Percentiles rank a stretch among this genome's conserved stretches.
phyloP scores from a whole-genome alignment of 108 stramenopile species.

The Pseudonitzschia pungens region DNA sequence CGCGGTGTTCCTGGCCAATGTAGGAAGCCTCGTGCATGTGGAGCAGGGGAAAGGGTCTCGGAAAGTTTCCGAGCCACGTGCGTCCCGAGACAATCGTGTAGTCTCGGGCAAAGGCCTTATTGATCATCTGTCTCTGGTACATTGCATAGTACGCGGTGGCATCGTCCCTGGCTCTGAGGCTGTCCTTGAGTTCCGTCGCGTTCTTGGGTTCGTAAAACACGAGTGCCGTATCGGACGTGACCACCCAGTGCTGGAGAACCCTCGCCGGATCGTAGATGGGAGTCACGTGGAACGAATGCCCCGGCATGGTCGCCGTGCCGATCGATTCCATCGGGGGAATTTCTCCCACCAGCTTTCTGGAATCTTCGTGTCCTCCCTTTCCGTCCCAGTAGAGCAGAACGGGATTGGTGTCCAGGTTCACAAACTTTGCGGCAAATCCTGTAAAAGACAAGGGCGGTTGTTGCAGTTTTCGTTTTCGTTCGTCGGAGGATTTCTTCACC shows the following conservation, averaged over 20 bases:
- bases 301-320: slow-evolving; percentile 77
- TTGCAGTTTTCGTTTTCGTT: slow-evolving; percentile 21
- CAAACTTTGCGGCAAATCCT: slow-evolving; percentile 83
- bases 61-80: slow-evolving; percentile 74
- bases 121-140: slow-evolving; percentile 63
- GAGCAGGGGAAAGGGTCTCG: slow-evolving; percentile 62
- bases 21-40: slow-evolving; percentile 64
- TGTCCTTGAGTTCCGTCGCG: slow-evolving; percentile 35
- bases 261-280: slow-evolving; percentile 63
- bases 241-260: slow-evolving; percentile 60
- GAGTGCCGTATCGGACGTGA: slow-evolving; percentile 72
- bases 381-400: slow-evolving; percentile 82
- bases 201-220: slow-evolving; percentile 70
- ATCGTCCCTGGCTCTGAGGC: slow-evolving; percentile 24
- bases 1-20: slow-evolving; percentile 65
- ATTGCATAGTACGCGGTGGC: slow-evolving; percentile 16
- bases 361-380: slow-evolving; percentile 50
- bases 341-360: slow-evolving; percentile 53
- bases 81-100: slow-evolving; percentile 62
- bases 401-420: slow-evolving; percentile 66
- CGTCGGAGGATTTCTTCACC: slow-evolving; percentile 25
- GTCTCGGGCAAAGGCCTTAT: slow-evolving; percentile 63
- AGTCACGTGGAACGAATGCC: slow-evolving; percentile 71
- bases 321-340: slow-evolving; percentile 77
- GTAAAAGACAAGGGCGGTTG: slow-evolving; percentile 69